Conservation (phyloP, 2,329 filamentous ascomycete genomes). For the Calonectria ilicicola region DNA sequence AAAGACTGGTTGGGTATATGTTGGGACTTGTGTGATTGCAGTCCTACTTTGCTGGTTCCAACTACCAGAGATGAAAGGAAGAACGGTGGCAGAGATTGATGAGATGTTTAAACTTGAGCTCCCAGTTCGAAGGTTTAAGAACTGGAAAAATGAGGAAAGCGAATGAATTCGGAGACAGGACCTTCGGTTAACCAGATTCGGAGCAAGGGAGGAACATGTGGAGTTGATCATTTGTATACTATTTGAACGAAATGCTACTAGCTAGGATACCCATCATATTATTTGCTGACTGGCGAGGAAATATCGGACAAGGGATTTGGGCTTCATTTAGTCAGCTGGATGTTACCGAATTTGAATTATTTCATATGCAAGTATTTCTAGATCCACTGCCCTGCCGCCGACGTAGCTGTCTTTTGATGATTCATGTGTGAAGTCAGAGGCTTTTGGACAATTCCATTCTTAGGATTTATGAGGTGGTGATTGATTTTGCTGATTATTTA, state of each 20-base stretch:
- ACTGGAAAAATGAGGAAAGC: neutral
- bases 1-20: slow-evolving; percentile 56
- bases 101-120: slow-evolving; percentile 36
- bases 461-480: no score
- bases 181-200: neutral
- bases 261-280: neutral
- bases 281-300: neutral
- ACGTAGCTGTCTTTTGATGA: slow-evolving; percentile 36
- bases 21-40: slow-evolving; percentile 40
- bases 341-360: no score
- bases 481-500: neutral
- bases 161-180: neutral
- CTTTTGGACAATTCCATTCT: neutral
- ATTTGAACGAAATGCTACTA: neutral
- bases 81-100: slow-evolving; percentile 37
- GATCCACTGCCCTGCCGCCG: slow-evolving; percentile 67
- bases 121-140: slow-evolving; percentile 26
- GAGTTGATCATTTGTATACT: neutral
- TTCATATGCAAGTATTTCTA: no score
- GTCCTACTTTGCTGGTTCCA: slow-evolving; percentile 38
- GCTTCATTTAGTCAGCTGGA: no score
- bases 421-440: neutral
- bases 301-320: no score
- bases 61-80: slow-evolving; percentile 39
- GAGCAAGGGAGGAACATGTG: neutral